phyloP scores from a whole-genome alignment of 352 stramenopile species.

The Pythium utonaiense region DNA sequence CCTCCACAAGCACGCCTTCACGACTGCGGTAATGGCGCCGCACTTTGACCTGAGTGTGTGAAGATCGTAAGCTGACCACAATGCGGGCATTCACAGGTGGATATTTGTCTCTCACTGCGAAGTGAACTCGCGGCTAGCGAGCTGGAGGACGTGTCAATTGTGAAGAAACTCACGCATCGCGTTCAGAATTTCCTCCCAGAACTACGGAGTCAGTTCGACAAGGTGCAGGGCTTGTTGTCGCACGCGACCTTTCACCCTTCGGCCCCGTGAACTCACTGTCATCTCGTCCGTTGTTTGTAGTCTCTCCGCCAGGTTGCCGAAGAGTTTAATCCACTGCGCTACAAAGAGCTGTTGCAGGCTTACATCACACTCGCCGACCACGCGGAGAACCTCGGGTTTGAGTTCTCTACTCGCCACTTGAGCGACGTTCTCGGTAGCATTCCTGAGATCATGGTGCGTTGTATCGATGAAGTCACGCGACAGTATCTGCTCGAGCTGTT shows the following conservation, averaged over 20 bases:
- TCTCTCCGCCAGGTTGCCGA: conserved; percentile 68
- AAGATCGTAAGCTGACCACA: background rate
- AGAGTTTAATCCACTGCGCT: conserved; percentile 63
- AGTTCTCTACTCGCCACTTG: conserved; percentile 68
- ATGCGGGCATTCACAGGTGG: conserved; percentile 38
- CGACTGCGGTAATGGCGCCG: conserved; percentile 41
- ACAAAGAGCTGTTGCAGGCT: conserved; percentile 80
- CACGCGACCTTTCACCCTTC: too few species aligned
- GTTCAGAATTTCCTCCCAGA: conserved; percentile 77
- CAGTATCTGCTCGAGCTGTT: conserved; percentile 46
- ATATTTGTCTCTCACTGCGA: conserved; percentile 67
- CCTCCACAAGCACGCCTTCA: conserved; percentile 60
- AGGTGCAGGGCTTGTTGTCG: too few species aligned
- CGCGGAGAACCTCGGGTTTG: conserved; percentile 70
- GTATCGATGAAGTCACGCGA: conserved; percentile 64
- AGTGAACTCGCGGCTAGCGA: conserved; percentile 40
- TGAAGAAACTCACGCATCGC: conserved; percentile 56
- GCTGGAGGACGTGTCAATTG: conserved; percentile 48
- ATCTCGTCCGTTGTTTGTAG: conserved; percentile 23
- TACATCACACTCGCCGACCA: conserved; percentile 79
- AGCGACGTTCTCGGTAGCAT: conserved; percentile 73
- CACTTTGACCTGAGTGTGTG: background rate
- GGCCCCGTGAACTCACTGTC: too few species aligned
- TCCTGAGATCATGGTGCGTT: conserved; percentile 74
- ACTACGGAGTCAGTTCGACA: conserved; percentile 67